Evolutionary conservation across 108 stramenopile species (phyloP), one percentile per base, ranked within the genome.

Genomic region (Bacterosira constricta): DNA sequence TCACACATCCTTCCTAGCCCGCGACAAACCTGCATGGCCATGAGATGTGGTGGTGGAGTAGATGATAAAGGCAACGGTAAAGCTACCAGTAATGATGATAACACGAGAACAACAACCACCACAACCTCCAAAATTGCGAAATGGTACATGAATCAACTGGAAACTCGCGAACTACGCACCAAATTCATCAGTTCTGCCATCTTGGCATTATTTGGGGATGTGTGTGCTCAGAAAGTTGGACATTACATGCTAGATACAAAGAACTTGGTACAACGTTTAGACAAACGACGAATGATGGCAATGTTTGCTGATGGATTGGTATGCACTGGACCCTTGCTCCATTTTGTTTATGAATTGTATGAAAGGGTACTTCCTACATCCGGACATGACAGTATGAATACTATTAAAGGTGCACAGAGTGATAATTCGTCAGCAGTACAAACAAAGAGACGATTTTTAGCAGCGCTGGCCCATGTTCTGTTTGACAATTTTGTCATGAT

Each of bases 401-500:
- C n/a, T n/a, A 45, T 42, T 31, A 21, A 62, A 1, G 34, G 32
- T 15, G 54, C 45, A 42, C 36, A 21, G 1, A 58, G 61, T 49
- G 6, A 51, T 37, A 38, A 17, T 13, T 31, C 65, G 17, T 34
- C 35, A 10, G 26, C 27, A 20, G 53, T 55, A 29, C 54, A 67
- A 67, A 3, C 47, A 26, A 41, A 42, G 49, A 65, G 58, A 31
- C 56, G 38, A 42, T 41, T 59, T 44, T 80, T 72, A 10, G 56
- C 71, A 9, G 46, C 71, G 7, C 53, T 71, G 12, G 46, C 55
- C 49, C 79, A 80, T 37, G 79, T 80, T 20, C 46, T 69, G 35
- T 73, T 80, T 36, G 79, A 80, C 55, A 80, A 80, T 52, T 67
- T 68, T 32, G 35, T 80, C 32, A 80, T 80, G 79, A 34, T 56